Evolutionary conservation across 2,329 filamentous ascomycete genomes (phyloP), one percentile per base, ranked within the genome.

Genomic region (Colletotrichum sp.): DNA sequence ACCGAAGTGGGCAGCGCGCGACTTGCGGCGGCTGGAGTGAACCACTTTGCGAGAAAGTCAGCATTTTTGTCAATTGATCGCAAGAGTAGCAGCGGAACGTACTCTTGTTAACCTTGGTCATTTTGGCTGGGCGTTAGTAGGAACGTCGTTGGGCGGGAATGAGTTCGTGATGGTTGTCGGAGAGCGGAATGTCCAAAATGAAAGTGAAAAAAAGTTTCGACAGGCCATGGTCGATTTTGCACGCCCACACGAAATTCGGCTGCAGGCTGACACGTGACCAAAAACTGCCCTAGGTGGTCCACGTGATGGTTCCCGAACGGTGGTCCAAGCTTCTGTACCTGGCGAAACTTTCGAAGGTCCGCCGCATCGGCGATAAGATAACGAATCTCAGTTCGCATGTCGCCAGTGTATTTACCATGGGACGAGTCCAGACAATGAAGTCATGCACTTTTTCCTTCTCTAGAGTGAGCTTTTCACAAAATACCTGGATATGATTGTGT

Each of bases 1-100:
- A 87, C 92, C 91, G 93, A 98, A 99, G 93, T 99, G 96, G 87
- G 95, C 95, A 92, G 98, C 98, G 90, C 97, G 95, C 90, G 95
- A 97, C 95, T 99, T 99, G 91, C 96, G 94, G 90, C 96, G 93
- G 86, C 96, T 98, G 89, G 95, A 95, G 88, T 91, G 87, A 85
- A 95, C 85, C 84, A 87, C 92, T 94, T 63, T 52, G 44, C n/a
- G 7, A 8, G 55, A 15, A 55, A 26, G 55, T 26, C 32, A 79
- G 82, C 76, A 83, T 77, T 69, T 78, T 39, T 36, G 10, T 10
- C 59, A 34, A 77, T 67, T 57, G 78, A 62, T 39, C 59, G 12
- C 12, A 34, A 15, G 1, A 24, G 15, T 34, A 24, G 10, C 15
- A 24, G 28, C 8, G 5, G 7, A 65, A 84, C 90, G 80, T 86